Conservation (phyloP, 768 basidiomycete species). For the Podaxis carcinomalis region DNA sequence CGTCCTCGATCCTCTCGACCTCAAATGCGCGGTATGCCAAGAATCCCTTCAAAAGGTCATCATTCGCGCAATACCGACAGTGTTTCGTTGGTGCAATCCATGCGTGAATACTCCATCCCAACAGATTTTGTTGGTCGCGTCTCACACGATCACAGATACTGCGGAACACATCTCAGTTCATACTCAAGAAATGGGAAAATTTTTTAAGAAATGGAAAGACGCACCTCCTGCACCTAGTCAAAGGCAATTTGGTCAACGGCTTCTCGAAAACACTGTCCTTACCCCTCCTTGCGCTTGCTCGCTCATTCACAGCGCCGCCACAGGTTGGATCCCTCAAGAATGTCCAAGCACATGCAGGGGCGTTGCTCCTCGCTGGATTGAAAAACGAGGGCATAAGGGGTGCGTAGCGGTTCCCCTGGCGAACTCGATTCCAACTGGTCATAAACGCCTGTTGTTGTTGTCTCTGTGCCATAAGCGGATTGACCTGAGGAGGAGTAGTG, state of each 20-base stretch:
- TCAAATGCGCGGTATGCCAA: slow-evolving; percentile 4
- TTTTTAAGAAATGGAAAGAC: neutral
- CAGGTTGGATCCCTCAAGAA: slow-evolving; percentile 4
- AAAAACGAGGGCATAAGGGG: slow-evolving; percentile 10
- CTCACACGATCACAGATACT: slow-evolving; percentile 10
- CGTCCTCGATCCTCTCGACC: neutral
- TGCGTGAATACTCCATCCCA: slow-evolving; percentile 8
- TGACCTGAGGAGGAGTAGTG: neutral
- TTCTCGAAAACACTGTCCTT: slow-evolving; percentile 2
- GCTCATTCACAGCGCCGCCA: neutral
- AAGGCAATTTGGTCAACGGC: slow-evolving; percentile 5
- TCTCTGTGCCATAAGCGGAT: slow-evolving; percentile 2
- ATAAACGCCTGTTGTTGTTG: slow-evolving; percentile 7
- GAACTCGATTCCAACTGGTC: slow-evolving; percentile 1
- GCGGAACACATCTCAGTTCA: neutral
- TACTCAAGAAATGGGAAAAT: neutral
- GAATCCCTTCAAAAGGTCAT: neutral
- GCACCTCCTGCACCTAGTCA: slow-evolving; percentile 9
- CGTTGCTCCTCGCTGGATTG: neutral
- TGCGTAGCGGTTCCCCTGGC: slow-evolving; percentile 1
- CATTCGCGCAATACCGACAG: slow-evolving; percentile 3
- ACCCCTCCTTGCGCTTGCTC: neutral
- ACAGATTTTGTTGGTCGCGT: slow-evolving; percentile 3
- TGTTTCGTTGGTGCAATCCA: slow-evolving; percentile 5
- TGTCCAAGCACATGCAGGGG: slow-evolving; percentile 2